These are phyloP conservation scores for Trypanosoma rangeli DNA, from an alignment of 208 protist genomes.

Conservation along the genomic window DNA sequence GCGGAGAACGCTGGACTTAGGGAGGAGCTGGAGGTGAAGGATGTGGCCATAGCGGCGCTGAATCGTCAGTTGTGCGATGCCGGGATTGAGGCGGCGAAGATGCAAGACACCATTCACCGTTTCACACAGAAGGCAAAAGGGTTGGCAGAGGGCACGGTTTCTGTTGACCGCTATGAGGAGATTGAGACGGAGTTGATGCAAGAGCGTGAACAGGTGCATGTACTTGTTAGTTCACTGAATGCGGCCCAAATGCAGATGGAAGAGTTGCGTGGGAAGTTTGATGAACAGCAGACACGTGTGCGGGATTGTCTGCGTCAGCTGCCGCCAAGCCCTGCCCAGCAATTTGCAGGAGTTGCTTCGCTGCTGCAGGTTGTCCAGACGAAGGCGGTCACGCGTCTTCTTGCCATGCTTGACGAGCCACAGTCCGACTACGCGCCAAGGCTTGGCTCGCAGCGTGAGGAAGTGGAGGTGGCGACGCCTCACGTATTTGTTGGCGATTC, in stretches of 20 bases:
- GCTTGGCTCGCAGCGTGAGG: not conserved
- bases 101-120: conserved; percentile 22
- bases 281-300: conserved; percentile 5
- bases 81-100: conserved; percentile 16
- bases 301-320: conserved; percentile 13
- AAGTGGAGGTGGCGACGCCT: not conserved
- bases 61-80: conserved; percentile 18
- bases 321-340: not conserved
- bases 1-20: not conserved
- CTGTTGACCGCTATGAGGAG: conserved; percentile 26
- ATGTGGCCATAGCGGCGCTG: conserved; percentile 8
- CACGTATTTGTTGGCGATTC: not conserved
- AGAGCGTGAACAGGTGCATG: conserved; percentile 17
- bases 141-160: not conserved
- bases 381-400: conserved; percentile 8
- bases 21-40: conserved; percentile 8
- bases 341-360: not conserved
- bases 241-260: not conserved
- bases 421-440: not conserved
- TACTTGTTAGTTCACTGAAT: conserved; percentile 1
- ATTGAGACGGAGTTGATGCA: conserved; percentile 28
- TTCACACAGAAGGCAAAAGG: conserved; percentile 16
- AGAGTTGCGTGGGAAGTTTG: conserved; percentile 1
- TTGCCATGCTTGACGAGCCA: conserved; percentile 16
- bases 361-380: conserved; percentile 5